A percentile compares a stretch with the other conserved stretches of the same genome.
These are phyloP conservation scores for Mucor plumbeus DNA, from an alignment of 371 early-diverging fungal genomes.

Conservation along the genomic window DNA sequence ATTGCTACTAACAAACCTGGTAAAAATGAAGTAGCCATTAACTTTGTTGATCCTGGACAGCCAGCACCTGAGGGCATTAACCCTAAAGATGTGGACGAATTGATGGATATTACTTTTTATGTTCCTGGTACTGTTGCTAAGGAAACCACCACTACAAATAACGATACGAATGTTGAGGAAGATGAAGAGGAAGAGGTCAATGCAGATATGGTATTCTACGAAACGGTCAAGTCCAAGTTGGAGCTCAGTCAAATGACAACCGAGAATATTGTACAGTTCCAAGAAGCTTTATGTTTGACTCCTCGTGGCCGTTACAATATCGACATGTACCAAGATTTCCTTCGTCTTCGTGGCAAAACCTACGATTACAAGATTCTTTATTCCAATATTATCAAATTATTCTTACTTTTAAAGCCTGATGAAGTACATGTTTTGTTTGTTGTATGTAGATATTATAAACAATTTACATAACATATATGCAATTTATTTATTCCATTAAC, in stretches of 20 bases:
- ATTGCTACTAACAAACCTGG: conserved; percentile 86
- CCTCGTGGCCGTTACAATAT: conserved; percentile 97
- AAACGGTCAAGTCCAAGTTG: conserved; percentile 89
- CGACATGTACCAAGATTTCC: conserved; percentile 90
- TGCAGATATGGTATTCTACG: conserved; percentile 85
- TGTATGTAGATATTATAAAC: conserved; percentile 34
- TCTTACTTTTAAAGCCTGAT: conserved; percentile 93
- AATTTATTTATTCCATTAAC: neutral
- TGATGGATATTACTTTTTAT: conserved; percentile 94
- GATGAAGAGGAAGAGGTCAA: conserved; percentile 75
- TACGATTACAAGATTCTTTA: conserved; percentile 97
- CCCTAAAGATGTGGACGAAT: conserved; percentile 70
- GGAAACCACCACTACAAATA: conserved; percentile 44
- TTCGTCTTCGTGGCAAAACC: conserved; percentile 96
- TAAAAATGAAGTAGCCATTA: conserved; percentile 93
- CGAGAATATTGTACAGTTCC: conserved; percentile 90
- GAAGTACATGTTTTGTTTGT: conserved; percentile 92
- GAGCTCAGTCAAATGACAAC: conserved; percentile 88
- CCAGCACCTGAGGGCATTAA: conserved; percentile 59
- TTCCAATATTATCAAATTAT: conserved; percentile 81
- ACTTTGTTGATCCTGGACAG: conserved; percentile 78
- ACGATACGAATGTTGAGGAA: conserved; percentile 61
- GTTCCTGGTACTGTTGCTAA: conserved; percentile 85
- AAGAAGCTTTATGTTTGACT: conserved; percentile 88
- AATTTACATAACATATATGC: neutral